Evolutionary conservation across 2,329 filamentous ascomycete species (phyloP).

Genomic region (Aspergillus uvarum): DNA sequence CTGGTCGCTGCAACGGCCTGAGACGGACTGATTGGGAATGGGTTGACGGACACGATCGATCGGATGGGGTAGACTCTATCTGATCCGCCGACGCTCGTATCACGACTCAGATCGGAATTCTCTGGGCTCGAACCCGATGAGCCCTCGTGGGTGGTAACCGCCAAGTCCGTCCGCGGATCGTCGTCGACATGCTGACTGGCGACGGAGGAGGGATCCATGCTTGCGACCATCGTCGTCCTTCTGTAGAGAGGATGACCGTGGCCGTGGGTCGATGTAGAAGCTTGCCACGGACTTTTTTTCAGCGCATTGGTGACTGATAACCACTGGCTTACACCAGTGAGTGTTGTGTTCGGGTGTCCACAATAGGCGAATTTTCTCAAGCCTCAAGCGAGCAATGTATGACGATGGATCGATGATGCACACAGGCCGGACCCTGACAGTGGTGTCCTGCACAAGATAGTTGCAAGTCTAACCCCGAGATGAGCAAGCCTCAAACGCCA

Average conservation of each 20-base stretch:
- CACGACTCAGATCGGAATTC: background rate
- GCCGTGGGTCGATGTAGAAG: background rate
- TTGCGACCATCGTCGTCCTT: background rate
- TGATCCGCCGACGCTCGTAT: conserved; percentile 26
- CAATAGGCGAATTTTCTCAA: background rate
- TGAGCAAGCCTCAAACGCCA: too few relatives aligned
- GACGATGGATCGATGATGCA: too few relatives aligned
- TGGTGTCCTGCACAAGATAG: too few relatives aligned
- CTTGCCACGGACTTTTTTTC: background rate
- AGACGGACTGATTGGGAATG: conserved; percentile 42
- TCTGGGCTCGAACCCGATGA: background rate
- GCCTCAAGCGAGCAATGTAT: background rate
- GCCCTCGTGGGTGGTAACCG: background rate
- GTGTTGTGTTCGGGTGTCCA: background rate
- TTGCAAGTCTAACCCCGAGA: too few relatives aligned
- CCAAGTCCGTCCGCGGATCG: background rate
- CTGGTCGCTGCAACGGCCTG: conserved; percentile 13
- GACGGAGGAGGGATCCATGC: background rate
- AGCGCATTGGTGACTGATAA: background rate
- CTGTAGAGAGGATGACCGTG: background rate
- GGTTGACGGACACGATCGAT: conserved; percentile 72
- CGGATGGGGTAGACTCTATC: conserved; percentile 79
- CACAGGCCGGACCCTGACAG: too few relatives aligned
- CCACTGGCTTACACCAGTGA: background rate
- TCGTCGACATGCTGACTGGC: background rate